These are phyloP conservation scores for Micromonas commoda DNA, from an alignment of 139 green algal species.

Conservation along the genomic window DNA sequence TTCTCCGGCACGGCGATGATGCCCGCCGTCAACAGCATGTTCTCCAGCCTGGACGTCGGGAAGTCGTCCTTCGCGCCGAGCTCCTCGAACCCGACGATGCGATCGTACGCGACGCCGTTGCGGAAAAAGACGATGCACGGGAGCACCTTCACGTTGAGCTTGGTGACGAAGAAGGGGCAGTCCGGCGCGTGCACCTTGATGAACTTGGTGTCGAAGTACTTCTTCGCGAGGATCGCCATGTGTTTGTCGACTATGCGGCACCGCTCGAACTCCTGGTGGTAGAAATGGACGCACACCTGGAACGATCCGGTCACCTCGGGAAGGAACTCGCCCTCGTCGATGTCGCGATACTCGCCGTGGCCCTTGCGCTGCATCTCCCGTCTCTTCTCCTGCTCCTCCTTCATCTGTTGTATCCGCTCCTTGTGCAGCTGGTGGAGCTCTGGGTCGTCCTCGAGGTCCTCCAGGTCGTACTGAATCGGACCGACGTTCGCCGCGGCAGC, in stretches of 20 bases:
- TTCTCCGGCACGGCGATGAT: not conserved
- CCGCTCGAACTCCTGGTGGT: conserved; percentile 87
- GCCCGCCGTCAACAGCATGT: conserved; percentile 32
- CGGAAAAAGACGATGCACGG: conserved; percentile 76
- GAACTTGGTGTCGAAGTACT: conserved; percentile 86
- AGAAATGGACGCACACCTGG: conserved; percentile 83
- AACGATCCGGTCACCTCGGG: conserved; percentile 76
- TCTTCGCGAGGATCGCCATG: conserved; percentile 54
- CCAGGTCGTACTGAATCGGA: conserved; percentile 53
- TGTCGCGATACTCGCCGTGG: conserved; percentile 58
- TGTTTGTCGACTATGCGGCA: conserved; percentile 93
- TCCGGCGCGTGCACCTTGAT: conserved; percentile 79
- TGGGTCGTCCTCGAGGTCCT: conserved; percentile 57
- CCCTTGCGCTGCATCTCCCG: conserved; percentile 62
- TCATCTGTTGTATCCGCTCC: conserved; percentile 47
- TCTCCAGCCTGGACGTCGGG: conserved; percentile 50
- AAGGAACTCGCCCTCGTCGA: conserved; percentile 84
- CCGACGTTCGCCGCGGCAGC: conserved; percentile 27
- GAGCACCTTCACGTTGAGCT: conserved; percentile 77
- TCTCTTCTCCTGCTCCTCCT: conserved; percentile 74
- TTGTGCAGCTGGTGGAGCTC: conserved; percentile 57
- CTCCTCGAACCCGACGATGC: conserved; percentile 81
- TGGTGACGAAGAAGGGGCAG: conserved; percentile 87
- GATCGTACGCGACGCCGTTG: conserved; percentile 63
- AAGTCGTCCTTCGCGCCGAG: conserved; percentile 76